A percentile compares a stretch with the other conserved stretches of the same genome.
Evolutionary conservation across 345 rosid genomes (phyloP).

Genomic region (Murraya paniculata): DNA sequence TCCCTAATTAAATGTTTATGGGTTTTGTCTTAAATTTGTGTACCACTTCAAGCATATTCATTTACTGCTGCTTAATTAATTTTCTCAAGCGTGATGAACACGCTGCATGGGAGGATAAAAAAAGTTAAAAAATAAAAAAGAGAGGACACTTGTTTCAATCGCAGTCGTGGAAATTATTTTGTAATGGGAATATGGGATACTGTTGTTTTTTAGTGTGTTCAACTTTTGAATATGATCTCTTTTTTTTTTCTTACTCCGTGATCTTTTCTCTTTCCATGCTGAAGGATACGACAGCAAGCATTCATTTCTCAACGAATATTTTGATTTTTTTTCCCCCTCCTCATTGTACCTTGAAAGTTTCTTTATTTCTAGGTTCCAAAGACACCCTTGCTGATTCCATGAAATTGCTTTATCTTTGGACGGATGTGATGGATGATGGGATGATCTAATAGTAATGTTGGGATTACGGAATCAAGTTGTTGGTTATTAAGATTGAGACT

Average conservation of each 20-base stretch:
- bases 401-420: not conserved
- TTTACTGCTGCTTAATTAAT: not conserved
- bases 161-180: not conserved
- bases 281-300: constrained; percentile 17
- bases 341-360: constrained; percentile 1
- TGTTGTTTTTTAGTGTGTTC: no score
- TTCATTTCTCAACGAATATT: not conserved
- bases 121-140: no score
- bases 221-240: no score
- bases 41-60: not conserved
- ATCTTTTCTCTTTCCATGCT: not conserved
- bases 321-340: not conserved
- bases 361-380: constrained; percentile 7
- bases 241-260: not conserved
- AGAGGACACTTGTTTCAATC: not conserved
- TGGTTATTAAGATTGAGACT: not conserved
- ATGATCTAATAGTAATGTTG: not conserved
- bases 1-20: not conserved
- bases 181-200: no score
- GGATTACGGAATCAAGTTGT: not conserved
- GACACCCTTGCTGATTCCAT: not conserved
- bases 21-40: not conserved
- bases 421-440: not conserved
- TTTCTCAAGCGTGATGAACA: not conserved
- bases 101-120: not conserved